These are phyloP conservation scores for Boletus pseudo-olivaceus DNA, from an alignment of 768 basidiomycete species.

Conservation along the genomic window DNA sequence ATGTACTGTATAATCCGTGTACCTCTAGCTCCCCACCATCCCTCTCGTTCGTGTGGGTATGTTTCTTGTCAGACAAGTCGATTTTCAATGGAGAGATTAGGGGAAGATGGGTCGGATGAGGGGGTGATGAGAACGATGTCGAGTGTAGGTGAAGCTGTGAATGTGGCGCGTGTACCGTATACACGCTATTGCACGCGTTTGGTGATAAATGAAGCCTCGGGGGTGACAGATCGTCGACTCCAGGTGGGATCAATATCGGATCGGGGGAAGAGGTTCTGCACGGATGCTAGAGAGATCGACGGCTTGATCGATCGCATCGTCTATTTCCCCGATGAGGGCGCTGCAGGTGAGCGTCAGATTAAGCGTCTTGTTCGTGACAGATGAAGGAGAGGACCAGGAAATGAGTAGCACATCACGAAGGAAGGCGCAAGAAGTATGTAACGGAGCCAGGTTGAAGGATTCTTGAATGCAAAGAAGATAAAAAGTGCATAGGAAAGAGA, in stretches of 20 bases:
- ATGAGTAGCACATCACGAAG: background rate
- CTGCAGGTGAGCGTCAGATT: slow-evolving; percentile 32
- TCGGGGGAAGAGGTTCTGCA: slow-evolving; percentile 84
- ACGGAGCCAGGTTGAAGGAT: no score
- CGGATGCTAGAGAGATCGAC: slow-evolving; percentile 74
- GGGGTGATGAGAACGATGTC: background rate
- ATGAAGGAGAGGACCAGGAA: background rate
- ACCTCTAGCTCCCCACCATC: background rate
- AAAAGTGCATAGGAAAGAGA: background rate
- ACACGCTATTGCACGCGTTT: background rate
- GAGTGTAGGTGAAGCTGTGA: background rate
- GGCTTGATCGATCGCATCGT: slow-evolving; percentile 73
- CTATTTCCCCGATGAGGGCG: slow-evolving; percentile 80
- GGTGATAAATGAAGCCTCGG: background rate
- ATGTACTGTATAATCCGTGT: slow-evolving; percentile 1
- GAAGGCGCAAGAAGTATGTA: background rate
- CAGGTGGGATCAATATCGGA: slow-evolving; percentile 54
- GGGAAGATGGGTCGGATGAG: background rate
- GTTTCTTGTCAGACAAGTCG: background rate
- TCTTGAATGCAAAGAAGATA: background rate
- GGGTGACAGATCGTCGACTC: background rate
- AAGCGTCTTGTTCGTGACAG: background rate
- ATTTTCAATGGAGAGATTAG: background rate
- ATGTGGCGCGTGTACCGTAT: background rate
- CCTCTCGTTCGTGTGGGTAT: slow-evolving; percentile 3